These are phyloP conservation scores for Leucaena leucocephala DNA, from an alignment of 306 rosid genomes.

Conservation along the genomic window DNA sequence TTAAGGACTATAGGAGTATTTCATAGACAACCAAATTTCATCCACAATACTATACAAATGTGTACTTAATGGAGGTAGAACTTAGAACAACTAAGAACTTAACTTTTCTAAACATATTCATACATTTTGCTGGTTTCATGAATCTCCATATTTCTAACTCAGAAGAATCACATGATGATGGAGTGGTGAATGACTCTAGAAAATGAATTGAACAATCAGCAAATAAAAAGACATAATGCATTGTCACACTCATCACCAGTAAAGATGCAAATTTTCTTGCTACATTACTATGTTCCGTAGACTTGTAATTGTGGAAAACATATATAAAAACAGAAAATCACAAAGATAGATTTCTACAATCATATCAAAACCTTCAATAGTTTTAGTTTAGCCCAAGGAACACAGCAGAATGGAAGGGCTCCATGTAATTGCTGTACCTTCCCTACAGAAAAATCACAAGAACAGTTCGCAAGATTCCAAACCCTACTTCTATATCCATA, in stretches of 20 bases:
- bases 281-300: not conserved
- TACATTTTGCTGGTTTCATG: constrained; percentile 7
- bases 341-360: constrained; percentile 8
- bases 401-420: constrained; percentile 6
- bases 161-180: constrained; percentile 5
- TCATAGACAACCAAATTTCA: constrained; percentile 1
- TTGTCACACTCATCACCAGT: not conserved
- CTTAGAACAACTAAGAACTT: not conserved
- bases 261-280: not conserved
- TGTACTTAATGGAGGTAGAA: not conserved
- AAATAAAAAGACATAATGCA: not conserved
- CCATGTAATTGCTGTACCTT: not conserved
- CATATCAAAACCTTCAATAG: constrained; percentile 15
- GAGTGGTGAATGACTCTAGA: constrained; percentile 10
- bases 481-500: not conserved
- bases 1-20: not conserved
- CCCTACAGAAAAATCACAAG: not conserved
- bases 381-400: not conserved
- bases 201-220: constrained; percentile 6
- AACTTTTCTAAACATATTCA: constrained; percentile 2
- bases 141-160: constrained; percentile 16
- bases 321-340: not conserved
- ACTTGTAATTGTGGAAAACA: not conserved
- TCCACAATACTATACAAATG: not conserved
- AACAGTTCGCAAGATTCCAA: not conserved